Conservation (phyloP, 371 early-diverging fungal species). For the Circinella umbellata region DNA sequence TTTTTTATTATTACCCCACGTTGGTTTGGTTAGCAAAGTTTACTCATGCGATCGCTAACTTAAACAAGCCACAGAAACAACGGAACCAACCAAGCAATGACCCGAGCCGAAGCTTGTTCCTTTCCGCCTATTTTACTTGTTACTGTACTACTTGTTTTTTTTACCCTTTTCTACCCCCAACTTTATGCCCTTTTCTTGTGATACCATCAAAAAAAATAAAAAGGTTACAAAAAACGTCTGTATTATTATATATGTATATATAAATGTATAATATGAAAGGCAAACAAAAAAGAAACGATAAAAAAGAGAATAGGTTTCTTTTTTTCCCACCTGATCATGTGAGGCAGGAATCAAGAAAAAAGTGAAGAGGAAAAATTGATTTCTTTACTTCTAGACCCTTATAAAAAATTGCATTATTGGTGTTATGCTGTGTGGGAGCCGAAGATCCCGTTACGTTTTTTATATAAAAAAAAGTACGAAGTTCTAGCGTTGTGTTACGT, state of each 20-base stretch:
- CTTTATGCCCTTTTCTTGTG: not conserved
- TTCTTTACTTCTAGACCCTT: not conserved
- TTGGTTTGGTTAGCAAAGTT: conserved; percentile 4
- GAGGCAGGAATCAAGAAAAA: no score
- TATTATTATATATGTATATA: no score
- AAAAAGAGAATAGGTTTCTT: no score
- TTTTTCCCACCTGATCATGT: no score
- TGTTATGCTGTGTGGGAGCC: not conserved
- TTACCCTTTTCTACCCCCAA: no score
- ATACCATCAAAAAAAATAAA: no score
- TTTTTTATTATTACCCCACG: not conserved
- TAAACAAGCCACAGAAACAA: conserved; percentile 7
- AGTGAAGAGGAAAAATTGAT: no score
- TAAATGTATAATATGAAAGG: no score
- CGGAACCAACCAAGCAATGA: conserved; percentile 6
- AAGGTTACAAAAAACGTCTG: no score
- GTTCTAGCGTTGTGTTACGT: conserved; percentile 1
- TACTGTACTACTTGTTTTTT: no score
- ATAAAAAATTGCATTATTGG: not conserved
- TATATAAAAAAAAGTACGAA: no score
- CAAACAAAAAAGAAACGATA: no score
- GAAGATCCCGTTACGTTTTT: conserved; percentile 8
- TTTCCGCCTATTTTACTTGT: not conserved
- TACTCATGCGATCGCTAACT: conserved; percentile 7
- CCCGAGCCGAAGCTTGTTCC: conserved; percentile 7